These are phyloP conservation scores for Solanum medicagineum DNA, from an alignment of 257 asterid species.

Conservation along the genomic window DNA sequence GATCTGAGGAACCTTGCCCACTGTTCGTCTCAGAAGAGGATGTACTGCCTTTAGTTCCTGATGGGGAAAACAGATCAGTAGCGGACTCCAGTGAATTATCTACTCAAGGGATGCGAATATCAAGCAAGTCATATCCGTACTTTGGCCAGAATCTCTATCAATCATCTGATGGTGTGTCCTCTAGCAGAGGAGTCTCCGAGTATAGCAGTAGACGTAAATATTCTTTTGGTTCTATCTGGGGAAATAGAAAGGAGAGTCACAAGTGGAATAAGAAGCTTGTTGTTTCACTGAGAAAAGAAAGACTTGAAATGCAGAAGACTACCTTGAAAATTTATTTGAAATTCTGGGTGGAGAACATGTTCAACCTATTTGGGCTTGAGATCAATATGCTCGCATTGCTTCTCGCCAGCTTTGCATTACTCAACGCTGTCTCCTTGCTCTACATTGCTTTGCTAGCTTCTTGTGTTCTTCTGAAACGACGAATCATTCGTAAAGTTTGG, in stretches of 20 bases:
- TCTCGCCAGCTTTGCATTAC: conserved; percentile 85
- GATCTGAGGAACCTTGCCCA: conserved; percentile 86
- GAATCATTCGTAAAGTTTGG: conserved; percentile 74
- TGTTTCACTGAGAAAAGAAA: conserved; percentile 68
- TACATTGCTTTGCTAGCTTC: conserved; percentile 75
- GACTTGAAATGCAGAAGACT: conserved; percentile 80
- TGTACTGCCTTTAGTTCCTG: conserved; percentile 26
- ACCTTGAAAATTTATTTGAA: conserved; percentile 76
- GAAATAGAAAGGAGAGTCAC: conserved; percentile 73
- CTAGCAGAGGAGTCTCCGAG: conserved; percentile 17
- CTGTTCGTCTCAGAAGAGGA: conserved; percentile 66
- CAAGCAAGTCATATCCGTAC: conserved; percentile 50
- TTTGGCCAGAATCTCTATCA: conserved; percentile 24
- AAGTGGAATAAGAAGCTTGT: conserved; percentile 75
- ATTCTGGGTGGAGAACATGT: conserved; percentile 96
- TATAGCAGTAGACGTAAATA: conserved; percentile 30
- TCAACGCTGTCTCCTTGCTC: conserved; percentile 72
- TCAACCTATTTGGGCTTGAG: conserved; percentile 96
- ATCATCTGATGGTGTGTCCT: conserved; percentile 28
- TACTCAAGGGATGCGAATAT: conserved; percentile 18
- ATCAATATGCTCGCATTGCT: conserved; percentile 81
- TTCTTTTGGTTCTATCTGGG: conserved; percentile 69
- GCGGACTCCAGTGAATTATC: conserved; percentile 33
- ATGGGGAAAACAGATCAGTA: conserved; percentile 25
- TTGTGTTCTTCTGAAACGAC: conserved; percentile 72